These are phyloP conservation scores for Cutaneotrichosporon mucoides DNA, from an alignment of 1,284 basidiomycete genomes.

Conservation along the genomic window DNA sequence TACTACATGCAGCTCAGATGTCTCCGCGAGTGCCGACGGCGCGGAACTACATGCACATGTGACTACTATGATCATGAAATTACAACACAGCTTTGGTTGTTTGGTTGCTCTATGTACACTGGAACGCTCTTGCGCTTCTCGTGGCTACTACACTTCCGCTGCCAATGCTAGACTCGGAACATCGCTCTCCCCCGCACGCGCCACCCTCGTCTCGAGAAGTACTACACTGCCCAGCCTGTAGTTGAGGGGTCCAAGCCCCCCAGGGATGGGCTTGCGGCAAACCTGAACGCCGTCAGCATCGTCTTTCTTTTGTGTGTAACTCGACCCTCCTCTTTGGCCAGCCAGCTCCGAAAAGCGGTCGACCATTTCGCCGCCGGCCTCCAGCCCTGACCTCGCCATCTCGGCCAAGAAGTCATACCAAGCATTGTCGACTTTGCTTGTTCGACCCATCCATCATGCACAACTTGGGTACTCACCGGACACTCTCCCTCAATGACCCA, in stretches of 20 bases:
- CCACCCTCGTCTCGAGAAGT: conserved; percentile 19
- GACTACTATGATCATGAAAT: not conserved
- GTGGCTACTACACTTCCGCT: no score
- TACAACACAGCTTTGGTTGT: not conserved
- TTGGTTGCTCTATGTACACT: not conserved
- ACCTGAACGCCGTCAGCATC: conserved; percentile 22
- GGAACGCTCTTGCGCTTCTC: no score
- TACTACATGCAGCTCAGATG: no score
- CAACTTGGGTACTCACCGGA: conserved; percentile 32
- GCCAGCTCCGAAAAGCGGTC: not conserved
- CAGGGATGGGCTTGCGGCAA: conserved; percentile 32
- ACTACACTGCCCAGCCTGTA: conserved; percentile 28
- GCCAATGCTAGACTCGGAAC: not conserved
- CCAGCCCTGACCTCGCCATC: not conserved
- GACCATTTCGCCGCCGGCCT: no score
- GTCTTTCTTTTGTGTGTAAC: not conserved
- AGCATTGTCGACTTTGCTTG: not conserved
- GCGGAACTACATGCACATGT: not conserved
- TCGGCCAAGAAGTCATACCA: not conserved
- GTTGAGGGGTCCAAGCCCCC: conserved; percentile 28
- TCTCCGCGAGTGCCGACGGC: no score
- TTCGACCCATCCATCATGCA: no score
- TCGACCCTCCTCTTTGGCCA: not conserved
- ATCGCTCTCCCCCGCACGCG: conserved; percentile 3
- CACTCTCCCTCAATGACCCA: conserved; percentile 46